These are phyloP conservation scores for Alternaria viburni DNA, from an alignment of 2,329 filamentous ascomycete genomes.

Conservation along the genomic window DNA sequence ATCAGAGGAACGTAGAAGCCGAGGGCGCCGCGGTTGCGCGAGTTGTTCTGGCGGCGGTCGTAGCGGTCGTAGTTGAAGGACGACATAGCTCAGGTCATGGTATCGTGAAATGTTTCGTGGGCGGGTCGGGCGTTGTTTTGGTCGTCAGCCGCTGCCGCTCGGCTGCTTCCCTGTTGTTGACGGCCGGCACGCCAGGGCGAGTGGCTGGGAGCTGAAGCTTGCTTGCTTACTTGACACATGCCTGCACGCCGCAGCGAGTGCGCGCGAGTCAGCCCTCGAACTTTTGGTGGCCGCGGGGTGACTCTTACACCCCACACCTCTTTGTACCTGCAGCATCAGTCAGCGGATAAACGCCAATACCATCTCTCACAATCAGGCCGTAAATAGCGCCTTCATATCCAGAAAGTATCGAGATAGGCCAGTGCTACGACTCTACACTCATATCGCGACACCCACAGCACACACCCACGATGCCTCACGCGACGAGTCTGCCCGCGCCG, in stretches of 20 bases:
- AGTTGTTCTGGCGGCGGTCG: conserved; percentile 55
- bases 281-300: conserved; percentile 24
- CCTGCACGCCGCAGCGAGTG: not conserved
- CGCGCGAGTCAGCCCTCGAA: conserved; percentile 19
- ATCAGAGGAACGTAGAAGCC: conserved; percentile 90
- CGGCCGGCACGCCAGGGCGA: conserved; percentile 6
- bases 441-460: not conserved
- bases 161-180: conserved; percentile 14
- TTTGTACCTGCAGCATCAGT: conserved; percentile 18
- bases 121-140: conserved; percentile 6
- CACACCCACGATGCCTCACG: conserved; percentile 72
- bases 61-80: conserved; percentile 63
- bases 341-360: not conserved
- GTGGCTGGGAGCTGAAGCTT: not conserved
- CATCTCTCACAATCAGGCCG: not conserved
- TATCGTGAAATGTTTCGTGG: conserved; percentile 16
- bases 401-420: not conserved
- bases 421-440: not conserved
- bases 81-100: conserved; percentile 38
- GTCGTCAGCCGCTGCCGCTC: conserved; percentile 5
- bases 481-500: conserved; percentile 70
- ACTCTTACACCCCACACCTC: conserved; percentile 19
- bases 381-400: not conserved
- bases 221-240: conserved; percentile 6
- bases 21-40: conserved; percentile 65